A percentile compares a stretch with the other conserved stretches of the same genome.
phyloP scores from a whole-genome alignment of 1,284 basidiomycete genomes.

The Stereum hirsutum region DNA sequence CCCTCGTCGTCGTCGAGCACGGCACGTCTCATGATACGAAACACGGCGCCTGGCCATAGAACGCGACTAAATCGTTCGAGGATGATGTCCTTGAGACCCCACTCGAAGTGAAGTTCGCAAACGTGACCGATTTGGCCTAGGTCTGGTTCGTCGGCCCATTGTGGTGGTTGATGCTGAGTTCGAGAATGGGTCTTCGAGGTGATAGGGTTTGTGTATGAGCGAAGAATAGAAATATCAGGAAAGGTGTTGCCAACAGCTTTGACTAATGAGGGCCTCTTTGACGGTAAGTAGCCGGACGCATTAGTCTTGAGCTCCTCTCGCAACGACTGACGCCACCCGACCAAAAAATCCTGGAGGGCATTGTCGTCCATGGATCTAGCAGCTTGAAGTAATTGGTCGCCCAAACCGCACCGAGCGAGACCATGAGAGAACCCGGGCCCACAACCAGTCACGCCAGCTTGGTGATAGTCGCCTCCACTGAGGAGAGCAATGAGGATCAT shows the following conservation, averaged over 20 bases:
- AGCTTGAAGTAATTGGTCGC: slow-evolving; percentile 55
- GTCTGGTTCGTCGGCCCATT: slow-evolving; percentile 59
- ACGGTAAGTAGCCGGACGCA: slow-evolving; percentile 31
- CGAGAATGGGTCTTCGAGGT: slow-evolving; percentile 50
- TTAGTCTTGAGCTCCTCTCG: slow-evolving; percentile 36
- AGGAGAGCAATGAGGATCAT: slow-evolving; percentile 83
- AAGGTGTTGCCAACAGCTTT: slow-evolving; percentile 52
- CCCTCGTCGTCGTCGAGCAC: slow-evolving; percentile 1
- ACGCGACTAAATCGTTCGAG: slow-evolving; percentile 72
- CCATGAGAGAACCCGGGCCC: slow-evolving; percentile 55
- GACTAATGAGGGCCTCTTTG: slow-evolving; percentile 56
- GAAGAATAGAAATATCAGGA: slow-evolving; percentile 58
- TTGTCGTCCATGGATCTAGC: slow-evolving; percentile 39
- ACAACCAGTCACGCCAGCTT: slow-evolving; percentile 54
- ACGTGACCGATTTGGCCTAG: slow-evolving; percentile 63
- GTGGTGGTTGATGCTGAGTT: slow-evolving; percentile 24
- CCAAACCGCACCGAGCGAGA: slow-evolving; percentile 66
- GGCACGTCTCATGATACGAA: slow-evolving; percentile 46
- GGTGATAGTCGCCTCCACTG: slow-evolving; percentile 87
- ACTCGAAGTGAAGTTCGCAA: slow-evolving; percentile 85
- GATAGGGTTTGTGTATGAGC: slow-evolving; percentile 69
- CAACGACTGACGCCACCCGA: slow-evolving; percentile 55
- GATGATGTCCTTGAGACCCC: slow-evolving; percentile 75
- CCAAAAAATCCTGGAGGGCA: slow-evolving; percentile 45
- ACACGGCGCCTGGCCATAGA: slow-evolving; percentile 61